Evolutionary conservation across 768 basidiomycete genomes (phyloP).

Genomic region (Leccinellum albellum): DNA sequence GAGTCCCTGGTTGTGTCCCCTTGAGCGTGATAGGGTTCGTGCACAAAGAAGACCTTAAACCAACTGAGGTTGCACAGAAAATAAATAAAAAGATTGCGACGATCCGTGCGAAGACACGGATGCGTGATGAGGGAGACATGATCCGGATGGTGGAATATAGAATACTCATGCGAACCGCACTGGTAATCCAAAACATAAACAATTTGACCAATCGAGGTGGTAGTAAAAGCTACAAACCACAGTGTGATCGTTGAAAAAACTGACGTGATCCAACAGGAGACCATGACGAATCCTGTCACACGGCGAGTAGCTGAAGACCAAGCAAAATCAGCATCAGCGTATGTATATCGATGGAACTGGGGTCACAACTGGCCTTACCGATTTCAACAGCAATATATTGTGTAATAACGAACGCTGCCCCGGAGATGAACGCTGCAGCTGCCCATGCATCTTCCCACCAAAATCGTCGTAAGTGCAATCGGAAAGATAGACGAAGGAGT

Average conservation of each 20-base stretch:
- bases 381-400: not conserved
- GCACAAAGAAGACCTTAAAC: not conserved
- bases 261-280: not conserved
- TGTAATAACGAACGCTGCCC: not conserved
- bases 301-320: not conserved
- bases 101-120: not conserved
- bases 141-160: not conserved
- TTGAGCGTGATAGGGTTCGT: not conserved
- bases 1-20: not conserved
- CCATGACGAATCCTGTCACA: not conserved
- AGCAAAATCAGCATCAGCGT: not conserved
- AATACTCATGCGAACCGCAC: not conserved
- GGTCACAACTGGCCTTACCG: too few relatives aligned
- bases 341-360: not conserved
- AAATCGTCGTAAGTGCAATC: slow-evolving; percentile 11
- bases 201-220: not conserved
- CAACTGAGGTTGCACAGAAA: not conserved
- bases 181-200: not conserved
- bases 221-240: not conserved
- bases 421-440: not conserved
- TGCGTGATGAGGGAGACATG: not conserved
- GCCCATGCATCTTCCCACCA: slow-evolving; percentile 29
- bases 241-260: not conserved
- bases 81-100: not conserved
- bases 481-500: slow-evolving; percentile 14